Evolutionary conservation across 2,329 filamentous ascomycete genomes (phyloP).

Genomic region (Alternaria ethzedia): DNA sequence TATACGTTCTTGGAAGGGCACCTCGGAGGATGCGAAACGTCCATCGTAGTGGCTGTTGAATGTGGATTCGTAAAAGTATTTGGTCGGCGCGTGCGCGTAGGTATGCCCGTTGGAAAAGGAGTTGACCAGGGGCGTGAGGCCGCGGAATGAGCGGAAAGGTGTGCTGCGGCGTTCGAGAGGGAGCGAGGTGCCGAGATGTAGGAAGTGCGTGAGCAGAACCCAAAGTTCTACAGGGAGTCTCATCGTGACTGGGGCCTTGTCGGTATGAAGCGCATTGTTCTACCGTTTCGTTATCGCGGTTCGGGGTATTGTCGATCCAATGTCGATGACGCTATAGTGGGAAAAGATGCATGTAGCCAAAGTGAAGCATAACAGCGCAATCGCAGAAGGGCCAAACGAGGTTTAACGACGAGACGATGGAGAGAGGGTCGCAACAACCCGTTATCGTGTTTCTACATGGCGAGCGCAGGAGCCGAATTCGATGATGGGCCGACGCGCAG

Average conservation of each 20-base stretch:
- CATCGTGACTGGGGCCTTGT: conserved; percentile 6
- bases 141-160: conserved; percentile 13
- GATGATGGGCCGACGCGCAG: not conserved
- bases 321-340: not conserved
- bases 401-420: not conserved
- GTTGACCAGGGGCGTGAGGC: conserved; percentile 26
- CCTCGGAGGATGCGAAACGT: conserved; percentile 57
- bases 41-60: conserved; percentile 65
- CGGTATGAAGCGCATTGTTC: conserved; percentile 9
- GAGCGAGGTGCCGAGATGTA: not conserved
- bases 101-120: conserved; percentile 23
- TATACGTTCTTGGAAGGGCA: conserved; percentile 56
- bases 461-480: not conserved
- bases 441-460: conserved; percentile 11
- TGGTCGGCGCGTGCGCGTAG: conserved; percentile 15
- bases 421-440: not conserved
- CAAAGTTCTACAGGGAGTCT: not conserved
- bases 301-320: not conserved
- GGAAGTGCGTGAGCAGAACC: not conserved
- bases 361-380: not conserved
- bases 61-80: conserved; percentile 48
- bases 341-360: not conserved
- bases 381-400: not conserved
- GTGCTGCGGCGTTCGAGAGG: conserved; percentile 17
- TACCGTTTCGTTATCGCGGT: not conserved